Evolutionary conservation across 352 stramenopile genomes (phyloP).

Genomic region (Phytophthora constricta): DNA sequence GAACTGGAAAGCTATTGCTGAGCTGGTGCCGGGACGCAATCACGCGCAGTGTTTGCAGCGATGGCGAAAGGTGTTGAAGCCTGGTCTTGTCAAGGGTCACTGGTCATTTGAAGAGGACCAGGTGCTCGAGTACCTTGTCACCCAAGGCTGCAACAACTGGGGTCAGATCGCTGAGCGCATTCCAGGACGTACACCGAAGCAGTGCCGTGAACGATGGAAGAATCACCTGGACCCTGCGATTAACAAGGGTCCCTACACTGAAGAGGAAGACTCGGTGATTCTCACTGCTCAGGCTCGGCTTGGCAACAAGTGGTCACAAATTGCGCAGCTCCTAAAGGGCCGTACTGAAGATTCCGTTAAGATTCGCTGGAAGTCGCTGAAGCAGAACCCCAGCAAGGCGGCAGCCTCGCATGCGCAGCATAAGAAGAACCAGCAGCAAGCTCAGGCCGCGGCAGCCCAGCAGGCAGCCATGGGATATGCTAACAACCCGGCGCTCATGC

Average conservation of each 20-base stretch:
- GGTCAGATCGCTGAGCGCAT: slow-evolving; percentile 92
- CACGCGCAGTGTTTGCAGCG: slow-evolving; percentile 90
- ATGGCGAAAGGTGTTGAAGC: slow-evolving; percentile 94
- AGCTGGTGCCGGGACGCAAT: slow-evolving; percentile 83
- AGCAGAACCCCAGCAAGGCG: slow-evolving; percentile 86
- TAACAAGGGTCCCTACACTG: slow-evolving; percentile 95
- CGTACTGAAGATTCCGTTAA: slow-evolving; percentile 95
- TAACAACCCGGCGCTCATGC: slow-evolving; percentile 68
- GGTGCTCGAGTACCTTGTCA: slow-evolving; percentile 91
- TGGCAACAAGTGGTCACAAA: slow-evolving; percentile 97
- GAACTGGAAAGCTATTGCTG: slow-evolving; percentile 91
- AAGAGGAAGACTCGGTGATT: slow-evolving; percentile 95
- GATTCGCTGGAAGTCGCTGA: slow-evolving; percentile 92
- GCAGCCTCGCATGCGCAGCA: slow-evolving; percentile 77
- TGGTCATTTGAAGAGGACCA: slow-evolving; percentile 96
- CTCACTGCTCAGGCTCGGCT: slow-evolving; percentile 89
- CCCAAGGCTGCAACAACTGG: slow-evolving; percentile 93
- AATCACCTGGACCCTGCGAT: slow-evolving; percentile 92
- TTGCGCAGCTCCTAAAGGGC: slow-evolving; percentile 92
- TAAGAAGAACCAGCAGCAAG: slow-evolving; percentile 81
- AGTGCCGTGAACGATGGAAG: slow-evolving; percentile 92
- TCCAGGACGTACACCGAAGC: slow-evolving; percentile 92
- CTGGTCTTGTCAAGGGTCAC: slow-evolving; percentile 95
- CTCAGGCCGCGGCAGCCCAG: slow-evolving; percentile 45
- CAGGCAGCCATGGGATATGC: slow-evolving; percentile 55